Evolutionary conservation across 164 flowering plant genomes (phyloP), one percentile per base, ranked within the genome.

Genomic region (Cinnamomum chago): DNA sequence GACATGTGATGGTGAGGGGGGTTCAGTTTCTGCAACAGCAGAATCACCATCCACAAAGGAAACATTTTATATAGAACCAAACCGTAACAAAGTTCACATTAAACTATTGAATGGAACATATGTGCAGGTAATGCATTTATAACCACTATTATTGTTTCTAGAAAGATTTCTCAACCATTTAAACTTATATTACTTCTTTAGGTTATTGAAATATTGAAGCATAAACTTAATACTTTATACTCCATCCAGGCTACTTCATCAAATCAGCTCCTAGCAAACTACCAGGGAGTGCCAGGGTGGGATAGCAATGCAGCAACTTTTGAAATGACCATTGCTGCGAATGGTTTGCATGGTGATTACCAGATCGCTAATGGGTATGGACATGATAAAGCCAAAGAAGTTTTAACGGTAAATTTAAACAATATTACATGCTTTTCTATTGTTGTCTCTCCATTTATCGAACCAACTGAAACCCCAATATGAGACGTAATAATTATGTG

Each of bases 311-410:
- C 88, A n/a, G 96, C 94, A 71, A 90, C 97, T 47, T 92, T 92
- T 84, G 87, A 90, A 72, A 84, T 92, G 89, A 84, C 52, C 20
- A 89, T 94, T 79, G 87, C 83, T 25, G 85, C 90, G 40, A 94
- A 92, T 83, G 82, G 78, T 67, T 78, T 94, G 78, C 98, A 91
- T 73, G 97, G 98, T 68, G 96, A 94, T 80, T 92, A 86, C 83
- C 98, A 94, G 86, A 91, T 94, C 76, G 90, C 93, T 35, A 94
- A 94, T 85, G 97, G 97, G 12, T 88, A 90, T 80, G 97, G 94
- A 68, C 83, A 73, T 70, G 79, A 78, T 23, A 79, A 85, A 77
- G 97, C 96, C 23, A 83, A 83, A 79, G 80, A 88, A 68, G 85
- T 94, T 84, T 89, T 89, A 33, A 64, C 73, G 90, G 95, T 93